These are phyloP conservation scores for Fomitopsis betulina DNA, from an alignment of 1,284 basidiomycete genomes.

Conservation along the genomic window DNA sequence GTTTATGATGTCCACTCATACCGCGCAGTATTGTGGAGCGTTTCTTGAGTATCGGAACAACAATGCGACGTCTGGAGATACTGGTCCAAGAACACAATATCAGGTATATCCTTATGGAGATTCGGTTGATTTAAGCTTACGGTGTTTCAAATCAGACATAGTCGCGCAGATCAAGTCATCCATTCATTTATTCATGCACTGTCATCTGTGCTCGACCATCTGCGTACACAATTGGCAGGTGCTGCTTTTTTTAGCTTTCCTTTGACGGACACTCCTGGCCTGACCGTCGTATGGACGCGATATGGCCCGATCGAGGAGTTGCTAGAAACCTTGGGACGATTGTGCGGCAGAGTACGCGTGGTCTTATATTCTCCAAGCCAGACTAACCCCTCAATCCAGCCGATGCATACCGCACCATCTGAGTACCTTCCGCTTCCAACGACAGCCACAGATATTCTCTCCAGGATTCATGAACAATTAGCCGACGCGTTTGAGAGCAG, in stretches of 20 bases:
- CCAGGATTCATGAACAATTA: constrained; percentile 47
- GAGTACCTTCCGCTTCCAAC: constrained; percentile 34
- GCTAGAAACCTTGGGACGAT: constrained; percentile 42
- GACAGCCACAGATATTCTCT: constrained; percentile 45
- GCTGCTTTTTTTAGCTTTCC: not conserved
- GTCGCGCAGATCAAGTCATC: constrained; percentile 44
- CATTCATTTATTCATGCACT: constrained; percentile 66
- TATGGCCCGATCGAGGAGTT: constrained; percentile 49
- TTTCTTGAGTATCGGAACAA: constrained; percentile 60
- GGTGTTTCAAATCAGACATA: constrained; percentile 17
- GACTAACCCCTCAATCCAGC: constrained; percentile 27
- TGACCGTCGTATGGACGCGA: constrained; percentile 47
- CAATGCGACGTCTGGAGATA: constrained; percentile 59
- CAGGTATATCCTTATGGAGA: constrained; percentile 32
- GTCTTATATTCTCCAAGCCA: not conserved
- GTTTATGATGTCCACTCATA: not conserved
- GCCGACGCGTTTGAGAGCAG: constrained; percentile 45
- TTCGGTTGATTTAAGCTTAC: constrained; percentile 20
- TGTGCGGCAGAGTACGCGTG: constrained; percentile 53
- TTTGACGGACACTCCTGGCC: constrained; percentile 15
- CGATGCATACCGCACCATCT: constrained; percentile 32
- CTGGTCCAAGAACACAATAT: constrained; percentile 38
- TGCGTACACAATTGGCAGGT: not conserved
- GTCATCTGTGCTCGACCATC: constrained; percentile 39
- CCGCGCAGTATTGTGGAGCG: constrained; percentile 46